phyloP scores from a whole-genome alignment of 1,139 yeast species.

The Komagataea norvegica region DNA sequence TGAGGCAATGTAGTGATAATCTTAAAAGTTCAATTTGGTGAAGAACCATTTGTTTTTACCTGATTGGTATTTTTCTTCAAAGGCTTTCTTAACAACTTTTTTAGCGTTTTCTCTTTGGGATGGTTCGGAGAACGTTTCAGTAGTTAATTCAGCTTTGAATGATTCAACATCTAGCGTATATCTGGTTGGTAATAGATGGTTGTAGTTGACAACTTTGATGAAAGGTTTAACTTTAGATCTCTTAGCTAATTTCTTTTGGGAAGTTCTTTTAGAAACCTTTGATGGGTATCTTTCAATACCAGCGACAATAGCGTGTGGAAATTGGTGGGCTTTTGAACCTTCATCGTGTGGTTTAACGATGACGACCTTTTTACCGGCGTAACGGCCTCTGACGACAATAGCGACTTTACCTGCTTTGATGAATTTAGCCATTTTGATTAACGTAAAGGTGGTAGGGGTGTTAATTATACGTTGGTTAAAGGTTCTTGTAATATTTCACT shows the following conservation, averaged over 20 bases:
- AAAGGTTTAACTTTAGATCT: conserved; percentile 99
- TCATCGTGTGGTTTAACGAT: conserved; percentile 98
- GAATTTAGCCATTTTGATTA: conserved; percentile 79
- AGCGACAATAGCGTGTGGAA: conserved; percentile 99
- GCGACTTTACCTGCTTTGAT: conserved; percentile 99
- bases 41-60: conserved; percentile 99
- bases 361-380: conserved; percentile 99
- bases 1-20: conserved; percentile 4
- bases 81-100: conserved; percentile 98
- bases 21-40: conserved; percentile 92
- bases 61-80: conserved; percentile 99
- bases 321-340: conserved; percentile 98
- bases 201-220: conserved; percentile 98
- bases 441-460: conserved; percentile 5
- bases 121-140: conserved; percentile 96
- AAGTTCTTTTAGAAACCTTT: conserved; percentile 93
- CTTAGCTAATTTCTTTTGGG: conserved; percentile 95
- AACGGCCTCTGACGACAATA: conserved; percentile 99
- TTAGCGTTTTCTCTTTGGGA: conserved; percentile 98
- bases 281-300: conserved; percentile 99
- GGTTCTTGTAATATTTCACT: conserved; percentile 23
- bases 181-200: conserved; percentile 99
- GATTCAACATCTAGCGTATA: conserved; percentile 96
- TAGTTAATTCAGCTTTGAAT: conserved; percentile 85
- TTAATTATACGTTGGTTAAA: conserved; percentile 2